phyloP scores from a whole-genome alignment of 2,329 filamentous ascomycete genomes.

The Verticillium nubilum region DNA sequence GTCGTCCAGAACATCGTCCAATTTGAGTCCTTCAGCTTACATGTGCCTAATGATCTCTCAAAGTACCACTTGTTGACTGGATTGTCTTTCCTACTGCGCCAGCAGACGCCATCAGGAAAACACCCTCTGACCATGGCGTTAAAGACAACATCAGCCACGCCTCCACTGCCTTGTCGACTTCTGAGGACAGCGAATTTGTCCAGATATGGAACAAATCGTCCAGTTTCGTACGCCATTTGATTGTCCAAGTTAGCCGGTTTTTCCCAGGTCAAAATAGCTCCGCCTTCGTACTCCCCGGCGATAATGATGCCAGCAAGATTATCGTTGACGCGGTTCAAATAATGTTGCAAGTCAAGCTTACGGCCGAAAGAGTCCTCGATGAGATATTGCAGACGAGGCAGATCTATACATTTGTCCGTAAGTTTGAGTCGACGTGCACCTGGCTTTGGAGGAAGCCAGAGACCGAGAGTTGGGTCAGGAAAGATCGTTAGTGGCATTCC shows the following conservation, averaged over 20 bases:
- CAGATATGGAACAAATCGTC: conserved; percentile 79
- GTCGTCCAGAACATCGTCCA: conserved; percentile 99
- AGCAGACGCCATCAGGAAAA: conserved; percentile 85
- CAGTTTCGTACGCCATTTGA: conserved; percentile 46
- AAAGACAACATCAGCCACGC: conserved; percentile 93
- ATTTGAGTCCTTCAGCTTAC: conserved; percentile 73
- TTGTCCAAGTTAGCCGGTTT: conserved; percentile 56
- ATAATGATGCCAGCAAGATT: conserved; percentile 89
- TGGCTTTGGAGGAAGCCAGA: conserved; percentile 63
- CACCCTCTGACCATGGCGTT: conserved; percentile 89
- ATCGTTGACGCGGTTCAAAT: conserved; percentile 72
- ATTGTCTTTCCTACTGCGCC: conserved; percentile 84
- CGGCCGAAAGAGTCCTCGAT: conserved; percentile 93
- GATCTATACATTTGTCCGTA: conserved; percentile 75
- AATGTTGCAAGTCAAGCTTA: conserved; percentile 77
- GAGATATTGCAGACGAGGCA: conserved; percentile 74
- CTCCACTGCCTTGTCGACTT: conserved; percentile 80
- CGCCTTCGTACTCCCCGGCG: conserved; percentile 93
- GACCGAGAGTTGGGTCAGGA: conserved; percentile 59
- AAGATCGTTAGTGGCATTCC: conserved; percentile 86
- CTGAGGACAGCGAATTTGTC: conserved; percentile 96
- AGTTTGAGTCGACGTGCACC: conserved; percentile 60
- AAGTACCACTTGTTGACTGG: conserved; percentile 99
- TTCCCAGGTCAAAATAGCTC: conserved; percentile 94
- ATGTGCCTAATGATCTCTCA: conserved; percentile 77